Evolutionary conservation across 257 asterid genomes (phyloP), one percentile per base, ranked within the genome.

Genomic region (Solanum infundibuliforme): DNA sequence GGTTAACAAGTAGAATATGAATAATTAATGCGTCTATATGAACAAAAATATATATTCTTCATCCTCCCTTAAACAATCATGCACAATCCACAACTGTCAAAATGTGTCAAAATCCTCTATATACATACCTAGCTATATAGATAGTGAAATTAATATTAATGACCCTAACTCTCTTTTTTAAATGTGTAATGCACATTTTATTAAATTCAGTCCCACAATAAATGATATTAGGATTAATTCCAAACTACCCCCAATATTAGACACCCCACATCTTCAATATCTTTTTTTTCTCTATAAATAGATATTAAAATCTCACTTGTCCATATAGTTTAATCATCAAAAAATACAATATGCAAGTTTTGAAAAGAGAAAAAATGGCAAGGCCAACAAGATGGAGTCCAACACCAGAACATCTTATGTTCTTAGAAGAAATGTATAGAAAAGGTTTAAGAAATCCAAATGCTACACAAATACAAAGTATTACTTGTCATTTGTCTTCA

Each of bases 391-490:
- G 98, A 87, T 96, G 99, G 99, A 96, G 93, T 90, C 99, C 99
- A 75, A 94, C 98, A 4, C 91, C 96, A 27, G 99, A 95, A 87
- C 99, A 96, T 74, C 71, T 96, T 58, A 93, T 92, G 88, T 93
- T 95, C 7, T 94, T 96, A 7, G 95, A 93, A 43, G 99, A 96
- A 86, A 91, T 94, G 98, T 95, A 95, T 82, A 79, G 91, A 38
- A 89, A 94, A 8, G 98, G 98, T 34, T 89, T 91, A 23, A 91
- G 95, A 35, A 94, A 96, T 5, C 98, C 99, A 18, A 90, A 98
- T 16, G 95, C 99, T 5, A 96, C 94, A 68, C 98, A 96, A 91
- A 96, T 96, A 90, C 95, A 94, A 84, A 94, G 92, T 23, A 95
- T 95, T 16, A 94, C 97, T 2, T 90, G 94, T 8, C 94, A 92